Evolutionary conservation across 805 yeast species (phyloP), one percentile per base, ranked within the genome.

Genomic region (Saccharomyces mikatae): DNA sequence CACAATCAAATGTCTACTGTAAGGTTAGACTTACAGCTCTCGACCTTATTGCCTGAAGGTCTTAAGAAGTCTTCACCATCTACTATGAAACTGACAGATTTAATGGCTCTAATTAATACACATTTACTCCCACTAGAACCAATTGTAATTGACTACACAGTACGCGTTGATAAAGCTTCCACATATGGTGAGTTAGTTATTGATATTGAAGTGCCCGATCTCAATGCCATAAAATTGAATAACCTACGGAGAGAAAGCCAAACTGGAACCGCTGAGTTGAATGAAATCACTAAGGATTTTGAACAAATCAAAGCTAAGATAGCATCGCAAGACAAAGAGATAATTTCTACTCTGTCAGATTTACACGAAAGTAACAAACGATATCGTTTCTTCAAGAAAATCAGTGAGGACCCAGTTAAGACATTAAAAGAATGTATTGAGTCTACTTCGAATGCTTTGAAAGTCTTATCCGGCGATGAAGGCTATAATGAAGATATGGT

Each of bases 401-500:
- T 94, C 56, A 76, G 87, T 46, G 78, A 84, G 48, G 83, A 91
- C 64, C 98, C 99, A 0, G 85, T 83, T 3, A 77, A 77, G 26
- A 88, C 89, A 62, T 72, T 94, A 60, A 76, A 84, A 53, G 78
- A 81, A 51, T 87, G 96, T 80, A 75, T 84, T 57, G 86, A 83
- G 47, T 84, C 89, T 47, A 96, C 94, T 69, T 77, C 89, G 14
- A 88, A 89, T 56, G 87, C 92, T 49, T 77, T 94, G 64, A 90
- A 87, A 71, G 87, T 92, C 13, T 76, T 94, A 59, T 80, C 89
- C 56, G 90, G 96, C 60, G 98, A 94, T 62, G 94, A 87, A 62
- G 92, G 91, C 9, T 87, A 84, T 71, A 84, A 84, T 66, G 97
- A 92, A 72, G 97, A 91, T 66, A 76, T 81, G 22, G 96, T 89